phyloP scores from a whole-genome alignment of 73 alveolate species.

The Paramecium sonneborni region DNA sequence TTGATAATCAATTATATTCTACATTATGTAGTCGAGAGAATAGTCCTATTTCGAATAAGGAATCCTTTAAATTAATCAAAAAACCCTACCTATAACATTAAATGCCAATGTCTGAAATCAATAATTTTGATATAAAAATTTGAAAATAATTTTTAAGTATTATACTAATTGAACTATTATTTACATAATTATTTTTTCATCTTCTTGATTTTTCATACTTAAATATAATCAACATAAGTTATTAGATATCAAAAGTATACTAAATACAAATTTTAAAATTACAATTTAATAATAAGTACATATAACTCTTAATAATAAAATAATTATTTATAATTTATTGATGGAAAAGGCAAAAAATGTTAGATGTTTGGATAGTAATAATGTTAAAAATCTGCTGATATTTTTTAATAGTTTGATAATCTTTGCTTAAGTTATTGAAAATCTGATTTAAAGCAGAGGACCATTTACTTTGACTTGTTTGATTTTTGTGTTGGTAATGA shows the following conservation, averaged over 20 bases:
- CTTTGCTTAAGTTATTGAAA: neutral
- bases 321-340: neutral
- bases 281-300: neutral
- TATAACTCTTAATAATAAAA: neutral
- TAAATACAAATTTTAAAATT: neutral
- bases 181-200: neutral
- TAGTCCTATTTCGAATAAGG: neutral
- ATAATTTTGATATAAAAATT: constrained; percentile 18
- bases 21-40: neutral
- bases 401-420: neutral
- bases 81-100: neutral
- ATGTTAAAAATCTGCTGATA: neutral
- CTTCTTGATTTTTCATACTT: neutral
- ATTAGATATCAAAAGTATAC: too few species aligned
- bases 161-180: neutral
- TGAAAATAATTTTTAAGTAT: neutral
- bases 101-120: neutral
- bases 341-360: neutral
- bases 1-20: neutral
- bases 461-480: neutral
- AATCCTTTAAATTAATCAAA: neutral
- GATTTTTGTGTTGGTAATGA: neutral
- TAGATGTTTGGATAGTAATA: neutral
- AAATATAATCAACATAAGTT: too few species aligned
- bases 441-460: neutral